Conservation (phyloP, 768 basidiomycete species). For the Tremella yokohamensis region DNA sequence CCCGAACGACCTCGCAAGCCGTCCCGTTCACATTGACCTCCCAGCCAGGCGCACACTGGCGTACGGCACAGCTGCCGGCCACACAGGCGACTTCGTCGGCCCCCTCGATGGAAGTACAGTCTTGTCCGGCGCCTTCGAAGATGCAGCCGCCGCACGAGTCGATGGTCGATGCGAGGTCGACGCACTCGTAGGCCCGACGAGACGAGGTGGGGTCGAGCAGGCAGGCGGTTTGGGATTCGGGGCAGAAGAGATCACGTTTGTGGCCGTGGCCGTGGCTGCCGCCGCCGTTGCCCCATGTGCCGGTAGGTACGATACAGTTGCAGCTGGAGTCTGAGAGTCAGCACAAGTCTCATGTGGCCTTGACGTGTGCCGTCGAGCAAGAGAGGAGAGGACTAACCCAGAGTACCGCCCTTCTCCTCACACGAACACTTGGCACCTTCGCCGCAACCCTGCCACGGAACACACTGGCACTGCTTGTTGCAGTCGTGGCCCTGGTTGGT, state of each 20-base stretch:
- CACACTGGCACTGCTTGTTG: neutral
- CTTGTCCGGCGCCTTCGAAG: neutral
- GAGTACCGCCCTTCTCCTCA: neutral
- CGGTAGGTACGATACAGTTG: constrained; percentile 3
- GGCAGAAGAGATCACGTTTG: neutral
- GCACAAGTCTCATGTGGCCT: neutral
- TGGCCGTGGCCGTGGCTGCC: neutral
- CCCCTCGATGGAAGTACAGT: constrained; percentile 5
- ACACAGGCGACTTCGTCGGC: constrained; percentile 6
- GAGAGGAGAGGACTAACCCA: neutral
- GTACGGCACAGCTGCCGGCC: neutral
- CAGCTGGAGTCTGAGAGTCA: neutral
- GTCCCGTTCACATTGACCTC: constrained; percentile 7
- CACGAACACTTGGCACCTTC: neutral
- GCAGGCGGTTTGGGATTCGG: neutral
- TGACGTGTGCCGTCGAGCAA: too few relatives aligned
- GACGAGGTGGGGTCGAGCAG: constrained; percentile 1
- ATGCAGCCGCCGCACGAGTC: constrained; percentile 10
- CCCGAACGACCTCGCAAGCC: neutral
- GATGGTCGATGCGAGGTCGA: constrained; percentile 2
- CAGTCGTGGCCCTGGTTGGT: neutral
- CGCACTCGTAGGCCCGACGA: constrained; percentile 3
- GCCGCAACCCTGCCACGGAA: constrained; percentile 1
- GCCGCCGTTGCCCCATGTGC: neutral
- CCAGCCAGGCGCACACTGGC: neutral